Evolutionary conservation across 2,329 filamentous ascomycete species (phyloP).

Genomic region (Ophiostoma himal-ulmi): DNA sequence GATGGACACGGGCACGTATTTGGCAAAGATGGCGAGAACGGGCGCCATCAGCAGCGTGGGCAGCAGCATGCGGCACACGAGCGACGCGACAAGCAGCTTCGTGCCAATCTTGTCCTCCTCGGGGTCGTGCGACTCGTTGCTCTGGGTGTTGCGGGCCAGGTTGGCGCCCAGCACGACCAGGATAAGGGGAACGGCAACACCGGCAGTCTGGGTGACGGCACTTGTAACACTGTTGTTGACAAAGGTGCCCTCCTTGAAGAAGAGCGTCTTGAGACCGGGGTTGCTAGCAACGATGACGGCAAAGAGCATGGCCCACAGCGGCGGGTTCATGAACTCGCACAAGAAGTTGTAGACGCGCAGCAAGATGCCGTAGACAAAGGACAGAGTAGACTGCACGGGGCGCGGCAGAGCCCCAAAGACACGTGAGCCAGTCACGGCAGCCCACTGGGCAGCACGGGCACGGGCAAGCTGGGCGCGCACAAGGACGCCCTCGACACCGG

Average conservation of each 20-base stretch:
- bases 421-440: conserved; percentile 25
- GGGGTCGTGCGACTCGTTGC: conserved; percentile 57
- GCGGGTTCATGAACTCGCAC: conserved; percentile 97
- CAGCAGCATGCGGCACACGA: conserved; percentile 85
- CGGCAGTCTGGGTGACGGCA: conserved; percentile 76
- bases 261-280: conserved; percentile 71
- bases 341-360: conserved; percentile 52
- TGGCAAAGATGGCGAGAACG: conserved; percentile 76
- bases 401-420: conserved; percentile 38
- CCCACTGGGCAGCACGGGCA: conserved; percentile 20
- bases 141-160: conserved; percentile 82
- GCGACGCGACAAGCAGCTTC: conserved; percentile 76
- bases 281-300: conserved; percentile 89
- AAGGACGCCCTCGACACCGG: conserved; percentile 40
- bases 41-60: conserved; percentile 91
- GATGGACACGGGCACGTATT: conserved; percentile 88
- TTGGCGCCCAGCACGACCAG: conserved; percentile 93
- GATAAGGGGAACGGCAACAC: conserved; percentile 91
- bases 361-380: conserved; percentile 33
- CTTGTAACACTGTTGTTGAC: conserved; percentile 88
- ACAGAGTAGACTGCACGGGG: conserved; percentile 37
- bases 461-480: conserved; percentile 34
- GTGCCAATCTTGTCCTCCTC: conserved; percentile 65
- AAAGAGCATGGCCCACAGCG: conserved; percentile 91
- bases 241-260: conserved; percentile 86